Percentiles rank a stretch among this genome's conserved stretches.
These are phyloP conservation scores for Parastagonospora avenae DNA, from an alignment of 2,329 filamentous ascomycete genomes.

Conservation along the genomic window DNA sequence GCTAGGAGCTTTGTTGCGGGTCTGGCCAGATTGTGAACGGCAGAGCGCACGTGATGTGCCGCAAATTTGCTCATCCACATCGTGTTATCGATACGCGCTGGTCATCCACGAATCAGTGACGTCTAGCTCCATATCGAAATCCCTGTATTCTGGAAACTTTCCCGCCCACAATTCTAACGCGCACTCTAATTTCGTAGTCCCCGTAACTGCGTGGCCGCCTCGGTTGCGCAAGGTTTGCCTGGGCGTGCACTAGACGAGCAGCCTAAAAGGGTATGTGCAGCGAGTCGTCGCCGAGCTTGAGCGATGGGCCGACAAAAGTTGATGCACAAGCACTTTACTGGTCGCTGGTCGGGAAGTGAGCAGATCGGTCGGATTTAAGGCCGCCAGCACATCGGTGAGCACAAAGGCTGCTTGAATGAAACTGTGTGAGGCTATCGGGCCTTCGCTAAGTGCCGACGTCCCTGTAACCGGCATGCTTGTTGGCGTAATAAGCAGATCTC, in stretches of 20 bases:
- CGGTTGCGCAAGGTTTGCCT: slow-evolving; percentile 1
- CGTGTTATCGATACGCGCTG: slow-evolving; percentile 5
- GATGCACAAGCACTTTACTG: not conserved
- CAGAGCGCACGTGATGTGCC: slow-evolving; percentile 3
- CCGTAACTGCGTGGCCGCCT: slow-evolving; percentile 5
- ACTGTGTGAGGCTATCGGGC: slow-evolving; percentile 6
- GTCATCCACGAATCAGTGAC: not conserved
- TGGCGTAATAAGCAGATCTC: slow-evolving; percentile 1
- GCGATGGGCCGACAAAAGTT: not conserved
- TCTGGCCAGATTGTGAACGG: not conserved
- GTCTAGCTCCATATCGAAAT: not conserved
- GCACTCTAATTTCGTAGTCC: slow-evolving; percentile 5
- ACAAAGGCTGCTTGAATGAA: not conserved
- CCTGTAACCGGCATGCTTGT: not conserved
- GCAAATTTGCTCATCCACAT: slow-evolving; percentile 1
- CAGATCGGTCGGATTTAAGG: not conserved
- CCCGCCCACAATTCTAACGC: not conserved
- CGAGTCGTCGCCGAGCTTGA: slow-evolving; percentile 5
- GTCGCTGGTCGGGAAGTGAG: not conserved
- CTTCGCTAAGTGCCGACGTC: slow-evolving; percentile 4
- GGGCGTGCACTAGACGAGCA: not conserved
- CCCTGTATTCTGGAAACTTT: slow-evolving; percentile 8
- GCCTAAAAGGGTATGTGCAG: slow-evolving; percentile 5
- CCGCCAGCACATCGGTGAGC: slow-evolving; percentile 1
- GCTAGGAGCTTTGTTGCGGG: slow-evolving; percentile 3